A percentile compares a stretch with the other conserved stretches of the same genome.
Evolutionary conservation across 2,329 filamentous ascomycete species (phyloP).

Genomic region (Arthroderma sp.): DNA sequence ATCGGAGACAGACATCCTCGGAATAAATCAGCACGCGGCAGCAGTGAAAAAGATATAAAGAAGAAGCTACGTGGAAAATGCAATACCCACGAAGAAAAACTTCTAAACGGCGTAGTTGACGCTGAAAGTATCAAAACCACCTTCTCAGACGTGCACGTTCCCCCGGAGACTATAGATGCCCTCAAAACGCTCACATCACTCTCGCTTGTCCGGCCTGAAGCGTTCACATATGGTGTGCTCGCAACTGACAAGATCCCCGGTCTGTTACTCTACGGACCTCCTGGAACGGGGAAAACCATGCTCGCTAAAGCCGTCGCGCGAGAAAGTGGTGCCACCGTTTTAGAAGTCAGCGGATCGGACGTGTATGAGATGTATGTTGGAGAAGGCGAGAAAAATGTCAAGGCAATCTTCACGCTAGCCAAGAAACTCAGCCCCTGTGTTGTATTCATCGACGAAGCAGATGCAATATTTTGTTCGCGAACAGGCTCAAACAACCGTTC

Average conservation of each 20-base stretch:
- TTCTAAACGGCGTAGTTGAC: slow-evolving; percentile 71
- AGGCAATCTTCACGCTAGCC: slow-evolving; percentile 79
- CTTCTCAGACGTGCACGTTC: slow-evolving; percentile 75
- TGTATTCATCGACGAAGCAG: slow-evolving; percentile 94
- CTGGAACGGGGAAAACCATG: slow-evolving; percentile 52
- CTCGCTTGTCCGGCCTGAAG: slow-evolving; percentile 75
- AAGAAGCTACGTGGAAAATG: slow-evolving; percentile 43
- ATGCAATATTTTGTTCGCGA: slow-evolving; percentile 75
- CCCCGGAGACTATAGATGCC: slow-evolving; percentile 69
- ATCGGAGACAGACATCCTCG: slow-evolving; percentile 21
- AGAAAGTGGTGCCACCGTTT: slow-evolving; percentile 52
- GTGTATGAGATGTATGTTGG: slow-evolving; percentile 96
- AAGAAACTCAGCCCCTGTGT: slow-evolving; percentile 85
- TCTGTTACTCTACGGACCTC: slow-evolving; percentile 75
- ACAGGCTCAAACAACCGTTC: slow-evolving; percentile 49
- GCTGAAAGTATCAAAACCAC: slow-evolving; percentile 71
- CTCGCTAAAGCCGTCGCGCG: slow-evolving; percentile 53
- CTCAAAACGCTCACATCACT: slow-evolving; percentile 80
- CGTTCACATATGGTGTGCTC: slow-evolving; percentile 91
- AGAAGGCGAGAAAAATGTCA: slow-evolving; percentile 90
- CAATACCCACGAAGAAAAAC: slow-evolving; percentile 67
- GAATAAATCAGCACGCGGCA: slow-evolving; percentile 19
- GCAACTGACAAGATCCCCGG: slow-evolving; percentile 84
- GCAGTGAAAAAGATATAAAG: slow-evolving; percentile 30
- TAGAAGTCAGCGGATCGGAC: slow-evolving; percentile 80